Conservation (phyloP, 1,284 basidiomycete species). For the Tausonia pullulans region DNA sequence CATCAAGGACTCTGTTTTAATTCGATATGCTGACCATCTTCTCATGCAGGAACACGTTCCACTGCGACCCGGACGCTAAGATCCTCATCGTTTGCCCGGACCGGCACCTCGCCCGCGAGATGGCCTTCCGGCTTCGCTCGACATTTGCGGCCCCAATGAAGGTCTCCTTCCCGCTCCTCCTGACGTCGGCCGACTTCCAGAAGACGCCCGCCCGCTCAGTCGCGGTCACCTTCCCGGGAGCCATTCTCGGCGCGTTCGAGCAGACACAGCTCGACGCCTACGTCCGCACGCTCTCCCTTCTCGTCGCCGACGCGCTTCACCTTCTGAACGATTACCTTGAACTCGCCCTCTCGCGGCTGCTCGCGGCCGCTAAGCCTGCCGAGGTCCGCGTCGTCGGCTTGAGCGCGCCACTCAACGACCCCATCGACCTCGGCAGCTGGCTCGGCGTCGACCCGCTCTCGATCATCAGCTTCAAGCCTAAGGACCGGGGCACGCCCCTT, state of each 20-base stretch:
- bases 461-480: slow-evolving; percentile 68
- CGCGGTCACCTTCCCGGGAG: slow-evolving; percentile 31
- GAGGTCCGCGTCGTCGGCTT: slow-evolving; percentile 68
- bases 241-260: background rate
- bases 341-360: slow-evolving; percentile 54
- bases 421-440: slow-evolving; percentile 72
- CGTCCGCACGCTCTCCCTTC: slow-evolving; percentile 46
- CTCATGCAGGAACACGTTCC: slow-evolving; percentile 30
- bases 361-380: slow-evolving; percentile 48
- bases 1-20: background rate
- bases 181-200: slow-evolving; percentile 23
- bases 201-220: slow-evolving; percentile 20
- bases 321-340: slow-evolving; percentile 75
- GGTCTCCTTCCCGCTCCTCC: slow-evolving; percentile 23
- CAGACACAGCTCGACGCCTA: slow-evolving; percentile 20
- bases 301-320: slow-evolving; percentile 79
- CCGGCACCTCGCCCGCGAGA: slow-evolving; percentile 30
- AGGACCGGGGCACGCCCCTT: slow-evolving; percentile 71
- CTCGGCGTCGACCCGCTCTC: slow-evolving; percentile 55
- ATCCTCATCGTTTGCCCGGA: slow-evolving; percentile 32
- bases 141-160: slow-evolving; percentile 19
- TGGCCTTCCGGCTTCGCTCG: slow-evolving; percentile 26
- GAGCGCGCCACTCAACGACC: slow-evolving; percentile 66
- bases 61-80: slow-evolving; percentile 24
- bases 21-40: background rate